phyloP scores from a whole-genome alignment of 2,329 filamentous ascomycete species.

The Diaporthe citriasiana region DNA sequence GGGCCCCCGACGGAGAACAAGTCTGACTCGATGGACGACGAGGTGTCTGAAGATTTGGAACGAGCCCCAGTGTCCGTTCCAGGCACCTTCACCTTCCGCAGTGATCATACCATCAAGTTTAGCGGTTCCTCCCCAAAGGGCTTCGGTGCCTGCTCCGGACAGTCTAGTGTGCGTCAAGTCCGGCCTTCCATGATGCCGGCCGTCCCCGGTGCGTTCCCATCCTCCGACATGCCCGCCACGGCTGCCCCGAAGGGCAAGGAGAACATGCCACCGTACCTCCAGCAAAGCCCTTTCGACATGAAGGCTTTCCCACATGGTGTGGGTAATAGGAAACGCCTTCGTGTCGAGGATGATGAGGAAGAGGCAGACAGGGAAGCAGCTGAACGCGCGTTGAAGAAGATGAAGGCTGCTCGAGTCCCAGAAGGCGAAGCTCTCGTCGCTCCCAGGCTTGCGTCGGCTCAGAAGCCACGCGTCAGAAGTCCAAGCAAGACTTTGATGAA shows the following conservation, averaged over 20 bases:
- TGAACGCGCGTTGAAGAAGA: constrained; percentile 71
- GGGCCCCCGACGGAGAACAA: constrained; percentile 46
- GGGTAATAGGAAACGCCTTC: constrained; percentile 75
- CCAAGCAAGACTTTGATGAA: constrained; percentile 38
- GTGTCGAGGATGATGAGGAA: constrained; percentile 70
- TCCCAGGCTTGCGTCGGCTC: constrained; percentile 56
- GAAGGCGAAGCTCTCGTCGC: constrained; percentile 68
- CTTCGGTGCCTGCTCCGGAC: constrained; percentile 71
- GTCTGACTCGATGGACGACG: constrained; percentile 21
- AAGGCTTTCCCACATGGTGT: constrained; percentile 72
- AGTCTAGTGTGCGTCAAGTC: constrained; percentile 73
- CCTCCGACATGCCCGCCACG: constrained; percentile 47
- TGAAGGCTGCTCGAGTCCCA: constrained; percentile 62
- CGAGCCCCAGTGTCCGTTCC: constrained; percentile 56
- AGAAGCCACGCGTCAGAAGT: constrained; percentile 27
- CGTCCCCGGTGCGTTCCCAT: constrained; percentile 72
- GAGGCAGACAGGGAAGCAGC: constrained; percentile 63
- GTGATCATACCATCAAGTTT: constrained; percentile 75
- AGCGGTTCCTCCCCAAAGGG: constrained; percentile 61
- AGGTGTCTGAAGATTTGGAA: not conserved
- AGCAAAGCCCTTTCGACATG: constrained; percentile 49
- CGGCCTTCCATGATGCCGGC: constrained; percentile 63
- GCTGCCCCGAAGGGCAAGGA: constrained; percentile 65
- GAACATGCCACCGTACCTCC: constrained; percentile 59
- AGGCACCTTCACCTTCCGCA: constrained; percentile 75